Evolutionary conservation across 495 filamentous ascomycete species (phyloP), one percentile per base, ranked within the genome.

Genomic region (Aspergillus leporis): DNA sequence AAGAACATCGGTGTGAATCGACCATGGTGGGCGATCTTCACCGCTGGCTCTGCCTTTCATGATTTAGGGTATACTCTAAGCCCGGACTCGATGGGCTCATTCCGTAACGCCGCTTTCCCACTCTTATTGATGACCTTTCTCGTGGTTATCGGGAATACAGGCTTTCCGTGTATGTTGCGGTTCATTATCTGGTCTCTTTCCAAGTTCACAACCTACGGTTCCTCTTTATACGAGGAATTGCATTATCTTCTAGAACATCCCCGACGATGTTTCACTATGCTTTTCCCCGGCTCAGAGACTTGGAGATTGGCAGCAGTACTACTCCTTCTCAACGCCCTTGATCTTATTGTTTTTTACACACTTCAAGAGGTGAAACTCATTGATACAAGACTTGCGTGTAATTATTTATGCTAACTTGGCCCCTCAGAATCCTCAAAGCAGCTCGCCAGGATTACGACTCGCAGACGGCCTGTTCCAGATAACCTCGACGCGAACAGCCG

Each of bases 261-360:
- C 32, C 85, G 92, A 52, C 86, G 92, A 31, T 96, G 92, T 72
- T 96, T 95, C 68, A 96, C 91, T 0, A 77, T 96, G 13, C 78
- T 96, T 1, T 96, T 95, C 64, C 92, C 91, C 3, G 79, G 83
- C 0, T 78, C 81, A 19, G 90, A 91, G 32, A 95, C 90, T 3
- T 94, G 91, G 92, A 90, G 90, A 87, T 83, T 96, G 1, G 90
- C 93, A 63, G 85, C 82, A 62, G 83, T 94, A 47, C 78, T 96
- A 21, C 74, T 92, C 10, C 59, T 86, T 14, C 80, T 96, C 56
- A 96, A 96, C 67, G 83, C 78, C 6, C 64, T 90, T n/a, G 92
- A 96, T 67, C 70, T 93, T 49, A 75, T 94, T 50, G 85, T 95
- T 62, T 95, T 92, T 62, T 64, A 60, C 6, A 84, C 93, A 45